phyloP scores from a whole-genome alignment of 257 asterid genomes.

The Euphrasia confusa region DNA sequence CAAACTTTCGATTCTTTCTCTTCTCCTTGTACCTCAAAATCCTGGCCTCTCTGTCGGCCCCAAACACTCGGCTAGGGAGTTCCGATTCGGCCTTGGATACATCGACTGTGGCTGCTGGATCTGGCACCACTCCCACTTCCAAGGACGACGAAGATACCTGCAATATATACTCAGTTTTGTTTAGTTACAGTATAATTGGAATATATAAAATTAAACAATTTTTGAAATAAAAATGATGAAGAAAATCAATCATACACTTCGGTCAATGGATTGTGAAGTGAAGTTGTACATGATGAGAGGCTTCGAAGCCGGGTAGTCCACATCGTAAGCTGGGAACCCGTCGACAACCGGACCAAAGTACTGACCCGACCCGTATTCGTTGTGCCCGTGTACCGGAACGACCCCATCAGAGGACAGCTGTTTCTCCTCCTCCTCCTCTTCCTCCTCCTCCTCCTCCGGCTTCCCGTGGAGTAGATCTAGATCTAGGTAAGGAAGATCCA shows the following conservation, averaged over 20 bases:
- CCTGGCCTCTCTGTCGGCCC: conserved; percentile 62
- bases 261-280: conserved; percentile 74
- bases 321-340: conserved; percentile 64
- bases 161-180: neutral
- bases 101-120: conserved; percentile 38
- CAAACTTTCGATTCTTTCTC: conserved; percentile 62
- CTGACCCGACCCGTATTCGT: conserved; percentile 38
- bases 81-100: conserved; percentile 26
- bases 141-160: conserved; percentile 75
- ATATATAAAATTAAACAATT: too few relatives aligned
- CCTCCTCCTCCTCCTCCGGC: neutral
- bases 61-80: conserved; percentile 32
- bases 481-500: conserved; percentile 52
- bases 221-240: neutral
- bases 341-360: conserved; percentile 59
- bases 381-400: conserved; percentile 60
- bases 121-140: conserved; percentile 76
- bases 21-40: conserved; percentile 67
- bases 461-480: conserved; percentile 40
- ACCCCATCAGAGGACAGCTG: conserved; percentile 59
- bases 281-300: conserved; percentile 63
- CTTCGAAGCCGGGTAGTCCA: conserved; percentile 50
- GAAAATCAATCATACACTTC: conserved; percentile 70
- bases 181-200: too few relatives aligned
- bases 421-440: conserved; percentile 27